phyloP scores from a whole-genome alignment of 306 rosid genomes.

The Ormosia semicastrata region DNA sequence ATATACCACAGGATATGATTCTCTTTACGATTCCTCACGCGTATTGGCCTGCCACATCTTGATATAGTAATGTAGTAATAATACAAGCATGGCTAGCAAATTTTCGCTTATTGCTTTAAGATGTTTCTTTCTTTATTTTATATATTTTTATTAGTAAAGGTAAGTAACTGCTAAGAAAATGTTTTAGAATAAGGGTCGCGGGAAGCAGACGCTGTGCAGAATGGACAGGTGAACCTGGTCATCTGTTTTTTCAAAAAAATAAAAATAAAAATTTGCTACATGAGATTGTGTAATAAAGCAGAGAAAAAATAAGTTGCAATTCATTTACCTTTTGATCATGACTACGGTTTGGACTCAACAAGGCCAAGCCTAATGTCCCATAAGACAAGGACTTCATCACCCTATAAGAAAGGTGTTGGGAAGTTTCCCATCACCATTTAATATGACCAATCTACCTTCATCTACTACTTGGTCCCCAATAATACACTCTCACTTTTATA shows the following conservation, averaged over 20 bases:
- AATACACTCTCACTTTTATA: too few species aligned
- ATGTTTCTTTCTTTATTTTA: neutral
- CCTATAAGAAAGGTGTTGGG: too few species aligned
- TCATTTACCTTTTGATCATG: too few species aligned
- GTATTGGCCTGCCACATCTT: slow-evolving; percentile 27
- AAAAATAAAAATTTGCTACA: neutral
- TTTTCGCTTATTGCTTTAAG: neutral
- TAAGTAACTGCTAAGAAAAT: slow-evolving; percentile 3
- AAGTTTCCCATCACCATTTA: too few species aligned
- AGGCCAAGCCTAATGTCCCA: too few species aligned
- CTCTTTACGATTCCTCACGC: neutral
- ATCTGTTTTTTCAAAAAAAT: neutral
- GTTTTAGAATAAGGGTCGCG: slow-evolving; percentile 53
- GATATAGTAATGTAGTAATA: slow-evolving; percentile 6
- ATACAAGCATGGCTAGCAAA: slow-evolving; percentile 20
- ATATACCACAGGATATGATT: slow-evolving; percentile 18
- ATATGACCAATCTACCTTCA: too few species aligned
- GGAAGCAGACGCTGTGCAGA: slow-evolving; percentile 56
- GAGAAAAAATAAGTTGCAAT: neutral
- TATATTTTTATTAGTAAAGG: neutral
- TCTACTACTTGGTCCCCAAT: too few species aligned
- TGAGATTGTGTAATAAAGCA: too few species aligned
- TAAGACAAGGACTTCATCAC: too few species aligned
- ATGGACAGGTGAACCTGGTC: slow-evolving; percentile 39
- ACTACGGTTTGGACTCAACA: too few species aligned